phyloP scores from a whole-genome alignment of 2,329 filamentous ascomycete species.

The Colletotrichum karsti region DNA sequence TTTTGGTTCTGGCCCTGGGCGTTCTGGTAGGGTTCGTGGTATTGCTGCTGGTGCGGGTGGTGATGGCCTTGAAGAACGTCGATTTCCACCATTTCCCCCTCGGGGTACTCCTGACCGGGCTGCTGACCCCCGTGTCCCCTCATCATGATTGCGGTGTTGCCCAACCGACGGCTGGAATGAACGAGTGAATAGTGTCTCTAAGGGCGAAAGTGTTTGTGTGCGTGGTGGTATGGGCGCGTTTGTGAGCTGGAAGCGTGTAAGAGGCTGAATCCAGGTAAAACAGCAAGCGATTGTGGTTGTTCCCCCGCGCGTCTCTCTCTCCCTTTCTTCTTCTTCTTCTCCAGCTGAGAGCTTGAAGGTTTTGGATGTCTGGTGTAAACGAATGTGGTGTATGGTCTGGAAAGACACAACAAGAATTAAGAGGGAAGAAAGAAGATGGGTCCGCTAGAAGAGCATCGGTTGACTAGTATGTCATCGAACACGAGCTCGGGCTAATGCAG shows the following conservation, averaged over 20 bases:
- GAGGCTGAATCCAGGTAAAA: constrained; percentile 13
- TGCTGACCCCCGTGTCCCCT: constrained; percentile 31
- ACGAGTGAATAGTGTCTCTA: constrained; percentile 21
- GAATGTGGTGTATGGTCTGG: constrained; percentile 8
- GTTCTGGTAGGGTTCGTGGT: constrained; percentile 24
- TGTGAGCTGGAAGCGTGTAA: background rate
- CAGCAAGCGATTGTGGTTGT: constrained; percentile 12
- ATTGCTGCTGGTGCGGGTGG: constrained; percentile 26
- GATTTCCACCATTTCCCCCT: constrained; percentile 46
- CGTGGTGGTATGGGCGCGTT: background rate
- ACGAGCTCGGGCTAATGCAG: constrained; percentile 15
- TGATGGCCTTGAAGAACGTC: constrained; percentile 37
- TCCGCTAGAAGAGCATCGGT: constrained; percentile 19
- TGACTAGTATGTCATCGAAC: constrained; percentile 23
- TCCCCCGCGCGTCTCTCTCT: constrained; percentile 8
- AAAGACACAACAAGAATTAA: constrained; percentile 2
- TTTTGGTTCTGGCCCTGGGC: constrained; percentile 31
- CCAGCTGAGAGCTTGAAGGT: background rate
- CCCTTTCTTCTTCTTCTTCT: constrained; percentile 16
- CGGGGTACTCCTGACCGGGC: constrained; percentile 35
- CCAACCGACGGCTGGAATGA: constrained; percentile 28
- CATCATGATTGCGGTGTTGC: constrained; percentile 30
- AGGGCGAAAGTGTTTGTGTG: background rate
- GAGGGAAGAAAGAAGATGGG: constrained; percentile 10
- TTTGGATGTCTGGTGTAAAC: constrained; percentile 9